Conservation (phyloP, 306 rosid genomes). For the Canavalia ensiformis region DNA sequence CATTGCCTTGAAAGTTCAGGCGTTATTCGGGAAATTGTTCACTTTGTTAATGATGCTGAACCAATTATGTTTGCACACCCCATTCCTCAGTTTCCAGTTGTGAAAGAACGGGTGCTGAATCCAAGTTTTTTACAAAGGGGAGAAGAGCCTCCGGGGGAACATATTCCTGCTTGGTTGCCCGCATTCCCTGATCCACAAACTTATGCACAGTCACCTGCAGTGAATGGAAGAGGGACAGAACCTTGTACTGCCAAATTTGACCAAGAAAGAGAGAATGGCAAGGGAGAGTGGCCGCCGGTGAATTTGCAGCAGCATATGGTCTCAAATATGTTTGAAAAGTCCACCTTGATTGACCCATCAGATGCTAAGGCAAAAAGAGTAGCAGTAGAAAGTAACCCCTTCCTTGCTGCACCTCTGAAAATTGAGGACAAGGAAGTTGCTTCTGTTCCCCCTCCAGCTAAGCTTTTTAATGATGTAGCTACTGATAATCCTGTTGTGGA, state of each 20-base stretch:
- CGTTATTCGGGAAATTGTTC: conserved; percentile 58
- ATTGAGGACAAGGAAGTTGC: conserved; percentile 80
- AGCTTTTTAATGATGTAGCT: conserved; percentile 54
- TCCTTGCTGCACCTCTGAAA: conserved; percentile 75
- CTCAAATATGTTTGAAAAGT: conserved; percentile 60
- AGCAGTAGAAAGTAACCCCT: conserved; percentile 72
- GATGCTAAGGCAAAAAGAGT: conserved; percentile 63
- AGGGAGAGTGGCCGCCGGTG: conserved; percentile 55
- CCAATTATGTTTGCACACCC: conserved; percentile 65
- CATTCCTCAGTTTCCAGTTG: conserved; percentile 73
- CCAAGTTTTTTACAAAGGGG: conserved; percentile 68
- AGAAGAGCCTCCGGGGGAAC: conserved; percentile 72
- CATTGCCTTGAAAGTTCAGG: conserved; percentile 79
- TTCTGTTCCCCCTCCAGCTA: conserved; percentile 66
- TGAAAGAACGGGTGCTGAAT: conserved; percentile 62
- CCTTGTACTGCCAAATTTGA: conserved; percentile 52
- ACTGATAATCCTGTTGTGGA: conserved; percentile 50
- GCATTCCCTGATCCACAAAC: conserved; percentile 72
- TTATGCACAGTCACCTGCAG: conserved; percentile 44
- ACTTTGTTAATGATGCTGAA: conserved; percentile 55
- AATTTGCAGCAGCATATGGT: conserved; percentile 65
- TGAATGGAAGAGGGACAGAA: conserved; percentile 56
- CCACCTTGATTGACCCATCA: conserved; percentile 51
- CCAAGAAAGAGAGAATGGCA: conserved; percentile 61
- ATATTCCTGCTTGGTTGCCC: conserved; percentile 94